Evolutionary conservation across 257 asterid genomes (phyloP).

Genomic region (Dorcoceras hygrometricum): DNA sequence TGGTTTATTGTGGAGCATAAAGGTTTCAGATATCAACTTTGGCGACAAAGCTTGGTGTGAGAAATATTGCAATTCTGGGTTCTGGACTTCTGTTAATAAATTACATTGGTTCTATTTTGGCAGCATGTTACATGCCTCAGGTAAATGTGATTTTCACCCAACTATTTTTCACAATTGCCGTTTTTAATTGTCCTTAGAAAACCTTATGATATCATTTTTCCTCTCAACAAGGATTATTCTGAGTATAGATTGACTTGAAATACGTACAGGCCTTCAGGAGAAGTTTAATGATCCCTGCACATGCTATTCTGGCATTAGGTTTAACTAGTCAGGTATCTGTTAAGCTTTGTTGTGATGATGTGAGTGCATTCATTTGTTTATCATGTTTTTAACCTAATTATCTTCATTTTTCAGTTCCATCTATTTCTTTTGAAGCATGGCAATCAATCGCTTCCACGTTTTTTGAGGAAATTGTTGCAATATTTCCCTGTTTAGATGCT

Average conservation of each 20-base stretch:
- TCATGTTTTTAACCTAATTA: not conserved
- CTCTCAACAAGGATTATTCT: constrained; percentile 9
- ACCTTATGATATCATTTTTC: constrained; percentile 3
- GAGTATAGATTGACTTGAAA: constrained; percentile 18
- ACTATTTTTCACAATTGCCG: constrained; percentile 9
- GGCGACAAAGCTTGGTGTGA: constrained; percentile 95
- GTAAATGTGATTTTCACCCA: constrained; percentile 33
- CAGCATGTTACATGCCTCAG: constrained; percentile 86
- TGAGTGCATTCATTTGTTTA: constrained; percentile 10
- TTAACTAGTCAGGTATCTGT: constrained; percentile 69
- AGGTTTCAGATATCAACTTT: constrained; percentile 97
- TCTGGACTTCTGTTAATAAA: constrained; percentile 77
- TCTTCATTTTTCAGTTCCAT: not conserved
- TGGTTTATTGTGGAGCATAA: constrained; percentile 22
- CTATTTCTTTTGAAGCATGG: not conserved
- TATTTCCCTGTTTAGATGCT: not conserved
- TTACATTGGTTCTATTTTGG: constrained; percentile 72
- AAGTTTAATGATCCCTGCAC: constrained; percentile 80
- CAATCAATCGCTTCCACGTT: not conserved
- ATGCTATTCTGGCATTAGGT: constrained; percentile 62
- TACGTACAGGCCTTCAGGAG: constrained; percentile 72
- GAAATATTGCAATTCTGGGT: constrained; percentile 89
- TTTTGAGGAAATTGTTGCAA: not conserved
- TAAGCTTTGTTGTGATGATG: constrained; percentile 14
- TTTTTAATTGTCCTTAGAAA: not conserved